Conservation (phyloP, 768 basidiomycete genomes). For the Cystobasidium ongulense region DNA sequence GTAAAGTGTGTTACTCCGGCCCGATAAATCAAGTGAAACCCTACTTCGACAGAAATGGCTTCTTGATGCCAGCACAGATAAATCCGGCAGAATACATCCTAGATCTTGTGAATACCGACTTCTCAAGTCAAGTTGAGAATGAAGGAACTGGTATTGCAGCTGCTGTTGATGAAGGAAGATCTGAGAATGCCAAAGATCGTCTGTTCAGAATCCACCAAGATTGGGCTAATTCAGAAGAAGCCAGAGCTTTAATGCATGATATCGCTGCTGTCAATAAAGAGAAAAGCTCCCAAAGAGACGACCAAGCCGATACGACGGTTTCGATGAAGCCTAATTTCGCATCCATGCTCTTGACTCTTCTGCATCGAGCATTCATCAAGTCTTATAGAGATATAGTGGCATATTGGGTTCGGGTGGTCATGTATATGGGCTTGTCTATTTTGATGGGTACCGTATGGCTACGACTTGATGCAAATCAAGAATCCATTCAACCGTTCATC, state of each 20-base stretch:
- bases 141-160: neutral
- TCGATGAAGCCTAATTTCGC: no score
- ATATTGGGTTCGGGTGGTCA: slow-evolving; percentile 54
- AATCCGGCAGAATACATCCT: slow-evolving; percentile 59
- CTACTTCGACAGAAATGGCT: slow-evolving; percentile 46
- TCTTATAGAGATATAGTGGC: slow-evolving; percentile 55
- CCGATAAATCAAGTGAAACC: slow-evolving; percentile 42
- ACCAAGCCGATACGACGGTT: neutral
- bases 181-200: neutral
- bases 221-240: neutral
- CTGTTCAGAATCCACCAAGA: neutral
- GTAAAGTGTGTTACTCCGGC: slow-evolving; percentile 50
- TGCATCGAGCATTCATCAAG: slow-evolving; percentile 51
- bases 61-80: slow-evolving; percentile 45
- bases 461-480: slow-evolving; percentile 40
- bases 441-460: slow-evolving; percentile 53
- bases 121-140: neutral
- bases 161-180: no score
- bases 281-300: neutral
- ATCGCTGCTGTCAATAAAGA: no score
- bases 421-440: slow-evolving; percentile 50
- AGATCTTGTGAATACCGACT: slow-evolving; percentile 50
- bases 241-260: neutral
- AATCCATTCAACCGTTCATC: slow-evolving; percentile 43
- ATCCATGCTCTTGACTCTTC: slow-evolving; percentile 41